These are phyloP conservation scores for Monilinia fructigena DNA, from an alignment of 2,329 filamentous ascomycete species.

Conservation along the genomic window DNA sequence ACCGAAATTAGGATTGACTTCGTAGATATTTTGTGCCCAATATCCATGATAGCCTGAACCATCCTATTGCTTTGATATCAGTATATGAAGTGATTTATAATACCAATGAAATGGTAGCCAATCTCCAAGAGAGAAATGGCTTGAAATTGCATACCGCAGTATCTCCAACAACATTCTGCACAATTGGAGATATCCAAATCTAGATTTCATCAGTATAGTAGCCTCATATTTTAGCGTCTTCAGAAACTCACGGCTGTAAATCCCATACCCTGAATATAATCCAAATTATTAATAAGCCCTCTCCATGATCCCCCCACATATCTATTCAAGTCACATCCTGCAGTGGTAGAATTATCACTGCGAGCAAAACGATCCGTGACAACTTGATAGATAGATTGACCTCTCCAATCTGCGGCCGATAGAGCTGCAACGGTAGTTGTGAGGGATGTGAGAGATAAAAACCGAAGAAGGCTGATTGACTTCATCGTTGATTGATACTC, in stretches of 20 bases:
- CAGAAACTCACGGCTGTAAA: constrained; percentile 39
- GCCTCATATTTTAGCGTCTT: neutral
- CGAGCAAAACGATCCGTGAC: constrained; percentile 42
- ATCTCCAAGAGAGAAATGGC: neutral
- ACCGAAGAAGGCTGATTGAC: neutral
- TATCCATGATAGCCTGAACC: constrained; percentile 48
- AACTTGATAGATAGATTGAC: constrained; percentile 47
- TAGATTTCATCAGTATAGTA: constrained; percentile 19
- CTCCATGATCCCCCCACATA: constrained; percentile 45
- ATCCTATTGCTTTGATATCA: constrained; percentile 28
- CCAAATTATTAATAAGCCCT: constrained; percentile 44
- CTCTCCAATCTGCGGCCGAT: constrained; percentile 42
- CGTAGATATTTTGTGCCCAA: constrained; percentile 49
- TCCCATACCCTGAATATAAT: constrained; percentile 46
- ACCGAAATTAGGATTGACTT: constrained; percentile 51
- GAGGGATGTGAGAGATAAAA: neutral
- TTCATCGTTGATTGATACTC: neutral
- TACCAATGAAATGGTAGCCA: neutral
- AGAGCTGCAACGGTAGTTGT: constrained; percentile 19
- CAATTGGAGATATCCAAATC: constrained; percentile 49
- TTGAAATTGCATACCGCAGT: constrained; percentile 30
- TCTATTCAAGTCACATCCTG: constrained; percentile 26
- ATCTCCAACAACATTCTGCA: constrained; percentile 41
- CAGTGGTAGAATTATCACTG: constrained; percentile 41
- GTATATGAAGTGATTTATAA: neutral